Evolutionary conservation across 805 yeast species (phyloP).

Genomic region (Myxozyma melibiosi): DNA sequence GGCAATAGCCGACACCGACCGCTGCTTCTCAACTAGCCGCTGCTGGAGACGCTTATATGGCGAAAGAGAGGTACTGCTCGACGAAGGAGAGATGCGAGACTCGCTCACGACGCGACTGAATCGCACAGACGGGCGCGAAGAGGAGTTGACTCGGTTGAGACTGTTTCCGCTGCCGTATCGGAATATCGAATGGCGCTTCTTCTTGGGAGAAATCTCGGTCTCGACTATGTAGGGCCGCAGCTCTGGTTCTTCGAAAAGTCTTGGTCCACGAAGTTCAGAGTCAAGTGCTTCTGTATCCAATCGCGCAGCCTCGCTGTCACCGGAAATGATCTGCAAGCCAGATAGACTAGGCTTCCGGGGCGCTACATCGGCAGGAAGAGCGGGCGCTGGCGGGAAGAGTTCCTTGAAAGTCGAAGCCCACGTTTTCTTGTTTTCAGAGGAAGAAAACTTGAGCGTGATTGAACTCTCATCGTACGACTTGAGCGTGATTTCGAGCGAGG

Average conservation of each 20-base stretch:
- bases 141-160: neutral
- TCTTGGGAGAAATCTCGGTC: conserved; percentile 23
- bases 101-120: conserved; percentile 19
- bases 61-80: neutral
- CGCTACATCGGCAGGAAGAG: conserved; percentile 12
- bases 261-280: conserved; percentile 24
- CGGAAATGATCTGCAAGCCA: conserved; percentile 23
- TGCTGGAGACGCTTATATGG: conserved; percentile 16
- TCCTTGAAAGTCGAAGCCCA: conserved; percentile 21
- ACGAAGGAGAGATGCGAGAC: neutral
- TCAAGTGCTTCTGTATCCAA: conserved; percentile 23
- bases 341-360: neutral
- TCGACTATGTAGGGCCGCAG: conserved; percentile 19
- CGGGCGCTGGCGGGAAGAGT: conserved; percentile 26
- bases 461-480: conserved; percentile 25
- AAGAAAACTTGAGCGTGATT: conserved; percentile 23
- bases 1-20: conserved; percentile 11
- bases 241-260: conserved; percentile 27
- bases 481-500: conserved; percentile 8
- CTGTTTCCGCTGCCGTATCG: conserved; percentile 6
- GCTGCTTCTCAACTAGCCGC: conserved; percentile 12
- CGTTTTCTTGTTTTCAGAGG: conserved; percentile 17
- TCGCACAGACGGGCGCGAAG: conserved; percentile 8
- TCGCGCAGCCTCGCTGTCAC: neutral
- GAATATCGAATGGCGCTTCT: conserved; percentile 25